Base-by-base conservation (phyloP, 1,284 basidiomycete species). In the Papiliotrema flavescens region DNA sequence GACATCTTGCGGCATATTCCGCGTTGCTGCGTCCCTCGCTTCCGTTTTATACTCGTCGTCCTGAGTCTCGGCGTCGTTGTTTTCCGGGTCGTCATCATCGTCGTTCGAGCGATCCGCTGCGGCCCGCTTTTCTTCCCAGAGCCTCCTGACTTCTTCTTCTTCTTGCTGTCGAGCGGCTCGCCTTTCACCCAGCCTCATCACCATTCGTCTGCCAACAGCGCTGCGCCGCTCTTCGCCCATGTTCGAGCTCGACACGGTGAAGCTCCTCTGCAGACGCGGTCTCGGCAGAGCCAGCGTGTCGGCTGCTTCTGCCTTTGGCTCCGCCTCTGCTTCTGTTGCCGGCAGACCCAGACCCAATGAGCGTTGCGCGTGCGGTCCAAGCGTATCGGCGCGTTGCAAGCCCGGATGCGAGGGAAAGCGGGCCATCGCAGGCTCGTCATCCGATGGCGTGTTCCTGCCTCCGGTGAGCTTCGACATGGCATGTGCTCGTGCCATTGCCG, bases 151-250 rank as follows among this genome's bases (percentile, higher is more conserved):
- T 56, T 73, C 65, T 0, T 55, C 59, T 41, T 73, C 69, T 49
- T 74, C 70, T 51, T 70, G 54, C 39, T 72, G 59, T 34, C 70
- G 62, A 1, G 70, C 67, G 2, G 65, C 71, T 23, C 63, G 59
- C 8, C 76, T 59, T 45, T 71, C 70, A 0, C 66, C 74, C 39
- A 78, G 57, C 9, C 74, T 54, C 44, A 66, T 66, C 23, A 78
- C 73, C 76, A 78, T 78, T 28, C 73, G 60, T 34, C 76, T 57
- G 2, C 76, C 76, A 0, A 76, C 75, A 0, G 72, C 76, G 54
- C 74, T 76, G 36, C 76, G 59, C n/a, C 75, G 59, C 50, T 77
- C 76, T 40, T 73, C 71, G 11, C 73, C 73, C 70, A 73, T 72
- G 53, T 75, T 73, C 17, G 70, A 66, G 7, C 67, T 66, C 8